Base-by-base conservation (phyloP, 2,329 filamentous ascomycete species). In the Nemania bipapillata region DNA sequence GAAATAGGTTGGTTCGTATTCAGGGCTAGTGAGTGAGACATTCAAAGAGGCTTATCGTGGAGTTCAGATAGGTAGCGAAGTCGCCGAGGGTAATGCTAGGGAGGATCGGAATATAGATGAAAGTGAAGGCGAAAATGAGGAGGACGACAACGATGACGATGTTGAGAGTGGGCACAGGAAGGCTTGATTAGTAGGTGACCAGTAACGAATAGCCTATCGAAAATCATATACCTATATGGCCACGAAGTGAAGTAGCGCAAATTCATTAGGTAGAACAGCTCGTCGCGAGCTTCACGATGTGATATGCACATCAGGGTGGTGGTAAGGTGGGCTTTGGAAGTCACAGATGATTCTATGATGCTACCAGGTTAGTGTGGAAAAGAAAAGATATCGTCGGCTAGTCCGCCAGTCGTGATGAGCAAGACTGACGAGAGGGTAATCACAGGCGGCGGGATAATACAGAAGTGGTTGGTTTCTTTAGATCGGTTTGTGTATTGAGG, bases 201-300 rank as follows among this genome's bases (percentile, higher is more conserved):
- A 7, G 49, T 9, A 32, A 32, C n/a, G 12, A n/a, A 52, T 52
- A 3, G 49, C 7, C 12, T 26, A 40, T 35, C n/a, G 49, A 24
- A 24, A 26, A 32, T 22, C 47, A 35, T 22, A 22, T 45, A 22
- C 11, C 12, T 15, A 24, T 24, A 47, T n/a, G 47, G 59, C 11
- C 30, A 42, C 47, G 17, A 7, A 60, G 28, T 5, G n/a, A 56
- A 28, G 50, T 50, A 63, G 61, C 52, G 37, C 22, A 37, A 63
- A 50, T 56, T 28, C 17, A 56, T 35, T n/a, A 40, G 15, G 28
- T 56, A 8, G 28, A 15, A 45, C 28, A 55, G 24, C 28, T 32
- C 52, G 22, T 30, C 30, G 40, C 4, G 17, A 42, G 17, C 6
- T 32, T 32, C 4, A 32, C 30, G 30, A 32, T 32, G 30, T 32